Percentiles rank a stretch among this genome's conserved stretches.
phyloP scores from a whole-genome alignment of 768 basidiomycete species.

The Podaxis pistillaris region DNA sequence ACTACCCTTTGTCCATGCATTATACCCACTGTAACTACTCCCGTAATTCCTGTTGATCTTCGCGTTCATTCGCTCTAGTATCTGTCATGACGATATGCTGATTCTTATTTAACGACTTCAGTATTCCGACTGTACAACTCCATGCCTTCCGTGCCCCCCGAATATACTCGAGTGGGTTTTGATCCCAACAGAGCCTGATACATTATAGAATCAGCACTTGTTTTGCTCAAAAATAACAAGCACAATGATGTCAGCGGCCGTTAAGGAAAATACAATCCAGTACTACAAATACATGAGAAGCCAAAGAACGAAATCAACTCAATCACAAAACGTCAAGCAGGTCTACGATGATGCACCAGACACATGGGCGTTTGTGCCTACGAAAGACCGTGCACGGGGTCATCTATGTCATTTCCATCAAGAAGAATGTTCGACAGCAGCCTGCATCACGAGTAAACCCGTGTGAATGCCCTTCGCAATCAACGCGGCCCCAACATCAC shows the following conservation, averaged over 20 bases:
- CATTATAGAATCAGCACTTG: too few species aligned
- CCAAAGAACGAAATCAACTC: too few species aligned
- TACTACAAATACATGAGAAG: too few species aligned
- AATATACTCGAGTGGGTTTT: not conserved
- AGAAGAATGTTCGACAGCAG: constrained; percentile 21
- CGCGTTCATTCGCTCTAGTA: not conserved
- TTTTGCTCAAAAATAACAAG: too few species aligned
- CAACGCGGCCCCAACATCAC: constrained; percentile 72
- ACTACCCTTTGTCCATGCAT: constrained; percentile 1
- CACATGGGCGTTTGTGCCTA: too few species aligned
- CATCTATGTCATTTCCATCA: not conserved
- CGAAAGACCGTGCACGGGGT: too few species aligned
- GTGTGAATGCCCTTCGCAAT: constrained; percentile 50
- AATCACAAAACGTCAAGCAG: too few species aligned
- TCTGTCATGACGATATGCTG: not conserved
- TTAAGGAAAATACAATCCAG: too few species aligned
- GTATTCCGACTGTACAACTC: not conserved
- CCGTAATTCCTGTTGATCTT: not conserved
- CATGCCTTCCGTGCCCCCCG: not conserved
- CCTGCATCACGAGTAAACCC: constrained; percentile 58
- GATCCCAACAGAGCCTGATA: too few species aligned
- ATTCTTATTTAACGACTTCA: constrained; percentile 1
- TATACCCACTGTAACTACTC: not conserved
- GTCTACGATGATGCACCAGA: too few species aligned
- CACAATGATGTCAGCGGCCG: too few species aligned